Evolutionary conservation across 1,284 basidiomycete genomes (phyloP).

Genomic region (Ganoderma meredithae): DNA sequence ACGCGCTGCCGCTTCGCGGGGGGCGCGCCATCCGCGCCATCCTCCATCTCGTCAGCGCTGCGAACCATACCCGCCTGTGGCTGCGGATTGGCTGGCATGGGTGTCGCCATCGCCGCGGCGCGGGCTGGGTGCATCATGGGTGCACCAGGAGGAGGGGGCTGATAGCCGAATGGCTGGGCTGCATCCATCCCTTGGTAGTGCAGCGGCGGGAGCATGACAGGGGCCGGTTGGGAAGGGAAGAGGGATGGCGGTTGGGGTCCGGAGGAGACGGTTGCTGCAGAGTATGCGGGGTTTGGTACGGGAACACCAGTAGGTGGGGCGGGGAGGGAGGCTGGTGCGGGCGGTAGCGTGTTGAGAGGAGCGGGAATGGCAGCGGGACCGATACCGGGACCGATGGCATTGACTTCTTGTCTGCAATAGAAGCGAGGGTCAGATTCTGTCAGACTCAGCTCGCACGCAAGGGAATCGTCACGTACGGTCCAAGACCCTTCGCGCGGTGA

Average conservation of each 20-base stretch:
- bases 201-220: constrained; percentile 82
- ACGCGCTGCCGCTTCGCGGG: constrained; percentile 86
- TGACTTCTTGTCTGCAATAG: constrained; percentile 64
- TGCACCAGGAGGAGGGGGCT: constrained; percentile 57
- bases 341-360: constrained; percentile 63
- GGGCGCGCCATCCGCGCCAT: constrained; percentile 64
- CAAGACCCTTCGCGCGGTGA: constrained; percentile 88
- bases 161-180: constrained; percentile 80
- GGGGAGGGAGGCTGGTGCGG: constrained; percentile 70
- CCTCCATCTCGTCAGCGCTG: constrained; percentile 83
- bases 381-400: constrained; percentile 84
- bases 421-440: constrained; percentile 27
- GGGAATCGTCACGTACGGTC: constrained; percentile 55
- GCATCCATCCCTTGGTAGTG: constrained; percentile 83
- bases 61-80: constrained; percentile 73
- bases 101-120: constrained; percentile 43
- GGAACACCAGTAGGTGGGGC: constrained; percentile 57
- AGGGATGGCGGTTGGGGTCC: constrained; percentile 82
- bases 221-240: constrained; percentile 62
- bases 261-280: constrained; percentile 79
- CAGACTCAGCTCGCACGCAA: constrained; percentile 21
- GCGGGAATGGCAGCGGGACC: constrained; percentile 79
- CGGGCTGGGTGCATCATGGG: constrained; percentile 48
- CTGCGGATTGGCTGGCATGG: constrained; percentile 39
- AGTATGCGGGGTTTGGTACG: constrained; percentile 61